These are phyloP conservation scores for Raphanus raphanistrum DNA, from an alignment of 345 rosid genomes.

Conservation along the genomic window DNA sequence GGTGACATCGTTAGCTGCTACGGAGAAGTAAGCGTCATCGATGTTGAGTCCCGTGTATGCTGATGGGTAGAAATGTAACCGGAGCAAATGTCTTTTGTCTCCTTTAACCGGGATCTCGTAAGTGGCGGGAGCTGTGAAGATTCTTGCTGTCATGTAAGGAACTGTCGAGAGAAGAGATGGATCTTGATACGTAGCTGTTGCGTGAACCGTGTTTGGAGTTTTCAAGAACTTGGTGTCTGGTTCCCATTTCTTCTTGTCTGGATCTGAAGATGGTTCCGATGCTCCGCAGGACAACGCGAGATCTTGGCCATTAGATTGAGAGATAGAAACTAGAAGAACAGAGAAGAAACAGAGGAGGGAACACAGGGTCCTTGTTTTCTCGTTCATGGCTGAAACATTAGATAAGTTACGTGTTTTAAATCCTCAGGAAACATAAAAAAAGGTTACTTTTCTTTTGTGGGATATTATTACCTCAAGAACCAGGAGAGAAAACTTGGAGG, in stretches of 20 bases:
- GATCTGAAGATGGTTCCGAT: slow-evolving; percentile 45
- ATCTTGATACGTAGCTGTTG: slow-evolving; percentile 59
- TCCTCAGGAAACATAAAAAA: neutral
- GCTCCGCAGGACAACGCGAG: slow-evolving; percentile 61
- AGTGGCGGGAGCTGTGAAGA: slow-evolving; percentile 53
- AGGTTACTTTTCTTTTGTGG: slow-evolving; percentile 32
- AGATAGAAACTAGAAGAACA: slow-evolving; percentile 28
- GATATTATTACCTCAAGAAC: slow-evolving; percentile 37
- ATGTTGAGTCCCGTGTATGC: slow-evolving; percentile 49
- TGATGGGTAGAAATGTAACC: slow-evolving; percentile 72
- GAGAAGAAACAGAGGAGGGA: slow-evolving; percentile 37
- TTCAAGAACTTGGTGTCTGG: slow-evolving; percentile 54
- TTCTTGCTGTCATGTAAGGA: slow-evolving; percentile 78
- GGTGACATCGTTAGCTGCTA: slow-evolving; percentile 48
- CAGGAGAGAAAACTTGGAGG: slow-evolving; percentile 49
- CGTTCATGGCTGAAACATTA: slow-evolving; percentile 43
- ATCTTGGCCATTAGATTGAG: slow-evolving; percentile 29
- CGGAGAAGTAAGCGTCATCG: slow-evolving; percentile 58
- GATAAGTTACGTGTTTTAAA: neutral
- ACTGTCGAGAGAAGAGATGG: slow-evolving; percentile 60
- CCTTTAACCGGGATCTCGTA: slow-evolving; percentile 52
- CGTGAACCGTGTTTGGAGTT: slow-evolving; percentile 37
- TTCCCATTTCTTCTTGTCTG: slow-evolving; percentile 63
- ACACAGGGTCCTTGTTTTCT: slow-evolving; percentile 25
- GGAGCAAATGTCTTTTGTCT: slow-evolving; percentile 46